phyloP scores from a whole-genome alignment of 2,329 filamentous ascomycete genomes.

The Fusarium verticillioides region DNA sequence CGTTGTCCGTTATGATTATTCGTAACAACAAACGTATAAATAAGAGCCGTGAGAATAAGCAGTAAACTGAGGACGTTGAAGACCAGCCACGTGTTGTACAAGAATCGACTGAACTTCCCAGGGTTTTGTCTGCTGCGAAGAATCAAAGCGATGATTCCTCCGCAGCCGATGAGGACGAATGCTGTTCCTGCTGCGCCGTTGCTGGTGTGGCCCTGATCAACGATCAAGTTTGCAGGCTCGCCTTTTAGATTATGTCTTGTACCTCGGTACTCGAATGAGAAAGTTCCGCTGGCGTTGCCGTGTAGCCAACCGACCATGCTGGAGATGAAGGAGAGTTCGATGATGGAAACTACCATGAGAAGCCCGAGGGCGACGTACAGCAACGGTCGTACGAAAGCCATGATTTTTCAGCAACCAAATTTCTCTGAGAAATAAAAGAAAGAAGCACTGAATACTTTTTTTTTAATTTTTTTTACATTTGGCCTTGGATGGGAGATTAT shows the following conservation, averaged over 20 bases:
- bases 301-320: conserved; percentile 45
- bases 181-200: conserved; percentile 46
- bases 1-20: conserved; percentile 40
- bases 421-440: background rate
- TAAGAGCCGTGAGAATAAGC: conserved; percentile 39
- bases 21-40: conserved; percentile 46
- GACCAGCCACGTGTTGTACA: conserved; percentile 41
- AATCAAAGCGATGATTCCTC: conserved; percentile 40
- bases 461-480: too few species aligned
- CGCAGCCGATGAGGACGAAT: conserved; percentile 42
- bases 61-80: conserved; percentile 38
- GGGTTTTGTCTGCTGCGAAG: conserved; percentile 29
- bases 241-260: conserved; percentile 29
- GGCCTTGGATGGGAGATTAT: background rate
- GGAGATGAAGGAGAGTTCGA: conserved; percentile 45
- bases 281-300: conserved; percentile 38
- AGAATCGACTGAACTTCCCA: conserved; percentile 15
- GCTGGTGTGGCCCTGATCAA: conserved; percentile 45
- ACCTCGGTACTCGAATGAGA: conserved; percentile 27
- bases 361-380: conserved; percentile 41
- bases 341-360: conserved; percentile 44
- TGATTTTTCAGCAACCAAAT: background rate
- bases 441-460: background rate
- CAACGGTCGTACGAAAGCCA: conserved; percentile 5
- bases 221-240: conserved; percentile 40